Evolutionary conservation across 2,329 filamentous ascomycete genomes (phyloP), one percentile per base, ranked within the genome.

Genomic region (Alternaria angustiovoidea): DNA sequence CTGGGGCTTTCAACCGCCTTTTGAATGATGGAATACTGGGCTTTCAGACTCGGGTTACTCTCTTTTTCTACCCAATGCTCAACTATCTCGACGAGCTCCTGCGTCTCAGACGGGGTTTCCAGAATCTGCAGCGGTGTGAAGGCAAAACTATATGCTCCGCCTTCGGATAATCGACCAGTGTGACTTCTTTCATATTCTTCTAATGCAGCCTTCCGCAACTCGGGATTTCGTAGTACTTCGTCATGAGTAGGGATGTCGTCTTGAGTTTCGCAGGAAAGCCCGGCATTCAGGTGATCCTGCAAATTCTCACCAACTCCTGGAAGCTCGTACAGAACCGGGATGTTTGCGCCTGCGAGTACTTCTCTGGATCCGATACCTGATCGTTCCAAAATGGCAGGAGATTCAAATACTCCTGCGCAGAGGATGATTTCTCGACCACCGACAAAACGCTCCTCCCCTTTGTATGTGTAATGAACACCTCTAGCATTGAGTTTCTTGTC

Each of bases 291-390:
- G 47, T 88, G 87, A 67, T 91, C 88, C 41, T 88, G 82, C 8
- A 90, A 79, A 73, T 90, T 87, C 59, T 84, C 83, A 1, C 88
- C 88, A 1, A 91, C 87, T 22, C 88, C 85, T 0, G 84, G 82
- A 1, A 87, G 84, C 62, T 89, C 81, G 6, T 83, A 79, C 16
- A 88, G 61, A 0, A 85, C 73, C 1, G 80, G 71, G 62, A 90
- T 87, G 7, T 79, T 76, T 62, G 85, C 82, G 36, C 79, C 78
- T 12, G 79, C 58, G 2, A 89, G 80, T 2, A 87, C 62, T 1
- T 82, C 74, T 0, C 78, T 74, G 44, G 79, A 78, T 16, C 86
- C 87, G 4, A 90, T 73, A 5, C 88, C 88, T 0, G 88, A 90
- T 28, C 88, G 78, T 69, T 90, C 86, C 1, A 90, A 81, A 9